Conservation (phyloP, 352 stramenopile species). For the Plasmopara viticola region DNA sequence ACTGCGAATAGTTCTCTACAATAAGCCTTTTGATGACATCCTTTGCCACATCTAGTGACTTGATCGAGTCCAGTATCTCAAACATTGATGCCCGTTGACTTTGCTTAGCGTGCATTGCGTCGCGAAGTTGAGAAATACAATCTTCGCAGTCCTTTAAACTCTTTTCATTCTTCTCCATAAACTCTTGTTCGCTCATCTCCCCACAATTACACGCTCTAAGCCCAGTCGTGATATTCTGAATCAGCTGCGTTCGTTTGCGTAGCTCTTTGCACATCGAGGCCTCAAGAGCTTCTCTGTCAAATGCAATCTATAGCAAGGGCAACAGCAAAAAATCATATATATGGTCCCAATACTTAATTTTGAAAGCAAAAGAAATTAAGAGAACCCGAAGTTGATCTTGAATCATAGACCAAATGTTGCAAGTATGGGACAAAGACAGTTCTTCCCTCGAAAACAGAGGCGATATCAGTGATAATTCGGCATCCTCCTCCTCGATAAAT, state of each 20-base stretch:
- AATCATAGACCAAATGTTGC: slow-evolving; percentile 29
- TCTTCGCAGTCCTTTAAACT: slow-evolving; percentile 51
- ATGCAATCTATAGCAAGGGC: slow-evolving; percentile 24
- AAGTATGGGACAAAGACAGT: slow-evolving; percentile 18
- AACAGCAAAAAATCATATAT: slow-evolving; percentile 1
- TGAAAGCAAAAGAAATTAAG: not conserved
- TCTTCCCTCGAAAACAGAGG: slow-evolving; percentile 32
- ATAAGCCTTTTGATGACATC: slow-evolving; percentile 43
- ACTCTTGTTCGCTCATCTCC: slow-evolving; percentile 44
- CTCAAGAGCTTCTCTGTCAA: slow-evolving; percentile 55
- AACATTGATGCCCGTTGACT: slow-evolving; percentile 21
- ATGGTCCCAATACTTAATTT: not conserved
- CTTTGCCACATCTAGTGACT: slow-evolving; percentile 40
- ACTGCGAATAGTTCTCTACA: slow-evolving; percentile 46
- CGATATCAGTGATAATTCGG: slow-evolving; percentile 30
- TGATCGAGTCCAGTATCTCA: slow-evolving; percentile 37
- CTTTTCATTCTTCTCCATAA: slow-evolving; percentile 47
- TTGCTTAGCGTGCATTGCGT: slow-evolving; percentile 26
- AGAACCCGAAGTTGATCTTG: slow-evolving; percentile 36
- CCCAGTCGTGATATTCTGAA: slow-evolving; percentile 41
- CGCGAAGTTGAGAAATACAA: slow-evolving; percentile 46
- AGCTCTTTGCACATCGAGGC: slow-evolving; percentile 42
- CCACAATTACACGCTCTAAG: slow-evolving; percentile 21
- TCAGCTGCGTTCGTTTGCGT: slow-evolving; percentile 37
- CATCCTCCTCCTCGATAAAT: slow-evolving; percentile 30